phyloP scores from a whole-genome alignment of 352 stramenopile genomes.

The Phytophthora quininea region DNA sequence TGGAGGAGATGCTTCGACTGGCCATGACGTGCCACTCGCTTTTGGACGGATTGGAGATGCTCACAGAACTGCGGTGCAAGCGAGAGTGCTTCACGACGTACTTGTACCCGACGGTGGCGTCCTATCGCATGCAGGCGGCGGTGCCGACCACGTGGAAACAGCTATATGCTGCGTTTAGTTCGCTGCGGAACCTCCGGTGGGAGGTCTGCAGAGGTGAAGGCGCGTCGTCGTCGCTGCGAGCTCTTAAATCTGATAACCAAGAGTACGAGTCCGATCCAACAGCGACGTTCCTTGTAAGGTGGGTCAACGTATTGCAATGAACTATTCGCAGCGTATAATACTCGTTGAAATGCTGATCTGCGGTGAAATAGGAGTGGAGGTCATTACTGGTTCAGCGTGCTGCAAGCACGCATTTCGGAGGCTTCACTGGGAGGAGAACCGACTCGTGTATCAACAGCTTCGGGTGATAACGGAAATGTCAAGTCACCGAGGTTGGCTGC shows the following conservation, averaged over 20 bases:
- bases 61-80: constrained; percentile 58
- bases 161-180: constrained; percentile 62
- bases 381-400: constrained; percentile 80
- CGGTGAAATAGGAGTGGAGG: constrained; percentile 52
- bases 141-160: constrained; percentile 64
- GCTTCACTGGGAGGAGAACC: constrained; percentile 27
- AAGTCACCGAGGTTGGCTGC: constrained; percentile 17
- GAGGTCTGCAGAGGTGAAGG: constrained; percentile 43
- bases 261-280: constrained; percentile 61
- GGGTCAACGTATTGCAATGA: neutral
- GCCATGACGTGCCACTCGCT: constrained; percentile 31
- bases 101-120: constrained; percentile 65
- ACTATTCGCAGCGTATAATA: neutral
- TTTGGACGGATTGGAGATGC: constrained; percentile 2
- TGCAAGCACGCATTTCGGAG: constrained; percentile 41
- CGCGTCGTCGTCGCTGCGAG: constrained; percentile 55
- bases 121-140: constrained; percentile 62
- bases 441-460: neutral
- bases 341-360: neutral
- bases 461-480: neutral
- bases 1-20: constrained; percentile 49
- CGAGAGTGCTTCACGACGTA: constrained; percentile 66
- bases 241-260: constrained; percentile 73
- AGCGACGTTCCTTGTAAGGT: constrained; percentile 52
- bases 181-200: constrained; percentile 48